Evolutionary conservation across 2,329 filamentous ascomycete species (phyloP).

Genomic region (Plectosphaerella plurivora): DNA sequence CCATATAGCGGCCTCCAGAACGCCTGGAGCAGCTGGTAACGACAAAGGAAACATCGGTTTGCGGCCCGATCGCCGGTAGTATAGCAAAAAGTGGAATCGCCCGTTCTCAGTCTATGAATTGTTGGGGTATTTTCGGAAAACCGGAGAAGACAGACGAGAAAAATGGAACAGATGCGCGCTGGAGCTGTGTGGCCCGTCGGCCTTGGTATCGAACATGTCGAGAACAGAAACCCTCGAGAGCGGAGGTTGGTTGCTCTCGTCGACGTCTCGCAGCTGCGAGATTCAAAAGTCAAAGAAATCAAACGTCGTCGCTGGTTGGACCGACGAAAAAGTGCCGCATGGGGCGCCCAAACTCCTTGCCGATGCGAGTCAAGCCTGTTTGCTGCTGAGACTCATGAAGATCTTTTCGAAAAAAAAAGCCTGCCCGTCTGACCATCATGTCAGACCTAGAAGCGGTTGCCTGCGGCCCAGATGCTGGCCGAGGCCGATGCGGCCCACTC

Average conservation of each 20-base stretch:
- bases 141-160: conserved; percentile 7
- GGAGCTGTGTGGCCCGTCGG: conserved; percentile 6
- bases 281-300: conserved; percentile 6
- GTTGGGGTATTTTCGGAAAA: conserved; percentile 12
- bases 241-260: conserved; percentile 5
- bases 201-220: conserved; percentile 14
- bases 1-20: background rate
- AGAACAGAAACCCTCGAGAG: conserved; percentile 8
- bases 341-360: conserved; percentile 11
- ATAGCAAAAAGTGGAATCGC: background rate
- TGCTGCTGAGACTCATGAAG: conserved; percentile 1
- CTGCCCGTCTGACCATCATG: background rate
- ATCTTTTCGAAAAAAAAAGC: background rate
- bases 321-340: conserved; percentile 3
- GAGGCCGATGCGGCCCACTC: conserved; percentile 86
- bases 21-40: background rate
- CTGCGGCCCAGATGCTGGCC: conserved; percentile 73
- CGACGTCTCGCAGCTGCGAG: no score
- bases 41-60: background rate
- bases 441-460: conserved; percentile 51
- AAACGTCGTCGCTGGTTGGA: conserved; percentile 1
- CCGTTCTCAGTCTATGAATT: conserved; percentile 13
- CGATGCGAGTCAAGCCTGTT: conserved; percentile 11
- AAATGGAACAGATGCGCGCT: conserved; percentile 7
- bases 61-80: background rate